These are phyloP conservation scores for Leptodermis oblonga DNA, from an alignment of 257 asterid species.

Conservation along the genomic window DNA sequence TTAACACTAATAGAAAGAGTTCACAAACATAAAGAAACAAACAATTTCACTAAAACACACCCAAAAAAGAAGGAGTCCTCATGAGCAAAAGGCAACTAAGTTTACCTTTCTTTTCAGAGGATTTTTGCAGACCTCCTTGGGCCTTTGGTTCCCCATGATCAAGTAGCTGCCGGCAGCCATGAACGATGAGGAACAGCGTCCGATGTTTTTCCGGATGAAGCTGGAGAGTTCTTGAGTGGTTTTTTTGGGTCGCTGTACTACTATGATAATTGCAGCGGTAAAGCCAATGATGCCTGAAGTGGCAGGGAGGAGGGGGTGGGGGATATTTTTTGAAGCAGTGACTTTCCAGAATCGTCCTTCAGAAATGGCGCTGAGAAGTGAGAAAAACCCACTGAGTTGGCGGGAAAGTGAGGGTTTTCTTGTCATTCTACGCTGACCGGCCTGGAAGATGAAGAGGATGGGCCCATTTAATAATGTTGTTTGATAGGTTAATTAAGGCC, in stretches of 20 bases:
- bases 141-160: background rate
- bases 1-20: background rate
- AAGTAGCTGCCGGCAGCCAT: background rate
- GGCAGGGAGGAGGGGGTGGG: background rate
- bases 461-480: no score
- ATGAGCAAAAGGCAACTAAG: background rate
- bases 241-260: no score
- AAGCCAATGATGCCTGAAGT: background rate
- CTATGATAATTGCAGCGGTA: background rate
- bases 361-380: background rate
- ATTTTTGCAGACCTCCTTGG: background rate
- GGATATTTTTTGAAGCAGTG: background rate
- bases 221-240: no score
- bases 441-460: no score
- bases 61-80: background rate
- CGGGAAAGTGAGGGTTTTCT: slow-evolving; percentile 9
- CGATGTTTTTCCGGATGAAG: background rate
- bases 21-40: background rate
- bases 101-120: background rate
- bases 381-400: background rate
- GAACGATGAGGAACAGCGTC: background rate
- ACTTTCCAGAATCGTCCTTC: slow-evolving; percentile 1
- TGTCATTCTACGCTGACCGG: background rate
- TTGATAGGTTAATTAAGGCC: no score
- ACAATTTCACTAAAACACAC: background rate